A percentile compares a stretch with the other conserved stretches of the same genome.
Conservation (phyloP, 1,284 basidiomycete species). For the Gymnopus androsaceus region DNA sequence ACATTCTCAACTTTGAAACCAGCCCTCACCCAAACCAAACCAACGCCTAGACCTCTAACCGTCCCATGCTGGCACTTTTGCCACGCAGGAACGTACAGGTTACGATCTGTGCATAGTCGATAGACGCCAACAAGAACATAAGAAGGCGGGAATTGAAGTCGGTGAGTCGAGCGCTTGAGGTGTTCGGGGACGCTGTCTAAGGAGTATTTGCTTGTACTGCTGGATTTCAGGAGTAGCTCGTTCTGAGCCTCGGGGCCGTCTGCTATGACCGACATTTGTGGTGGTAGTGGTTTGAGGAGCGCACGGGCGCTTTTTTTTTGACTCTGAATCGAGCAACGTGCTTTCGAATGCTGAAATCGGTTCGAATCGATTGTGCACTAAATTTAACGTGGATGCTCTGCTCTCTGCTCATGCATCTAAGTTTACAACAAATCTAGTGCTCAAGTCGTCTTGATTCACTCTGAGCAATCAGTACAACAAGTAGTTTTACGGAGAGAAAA, state of each 20-base stretch:
- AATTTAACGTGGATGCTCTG: no score
- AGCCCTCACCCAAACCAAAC: constrained; percentile 62
- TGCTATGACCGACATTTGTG: constrained; percentile 18
- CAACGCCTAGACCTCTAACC: constrained; percentile 60
- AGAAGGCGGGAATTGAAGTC: constrained; percentile 71
- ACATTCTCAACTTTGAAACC: not conserved
- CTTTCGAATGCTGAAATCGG: no score
- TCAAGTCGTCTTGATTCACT: no score
- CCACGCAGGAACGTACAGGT: constrained; percentile 70
- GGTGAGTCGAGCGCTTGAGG: constrained; percentile 51
- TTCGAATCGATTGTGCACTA: no score
- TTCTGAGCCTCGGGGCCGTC: constrained; percentile 31
- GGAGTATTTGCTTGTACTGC: constrained; percentile 16
- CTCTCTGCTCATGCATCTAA: no score
- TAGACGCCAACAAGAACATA: constrained; percentile 79
- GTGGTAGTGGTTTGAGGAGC: no score
- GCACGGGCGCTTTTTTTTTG: no score
- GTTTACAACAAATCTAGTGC: no score
- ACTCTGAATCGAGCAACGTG: no score
- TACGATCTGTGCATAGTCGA: constrained; percentile 65
- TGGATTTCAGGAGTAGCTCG: constrained; percentile 28
- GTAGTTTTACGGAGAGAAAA: no score
- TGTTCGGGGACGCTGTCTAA: constrained; percentile 39
- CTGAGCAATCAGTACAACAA: no score
- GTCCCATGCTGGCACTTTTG: constrained; percentile 74